These are phyloP conservation scores for Zoysia pacifica DNA, from an alignment of 176 grass and related monocot species.

Conservation along the genomic window DNA sequence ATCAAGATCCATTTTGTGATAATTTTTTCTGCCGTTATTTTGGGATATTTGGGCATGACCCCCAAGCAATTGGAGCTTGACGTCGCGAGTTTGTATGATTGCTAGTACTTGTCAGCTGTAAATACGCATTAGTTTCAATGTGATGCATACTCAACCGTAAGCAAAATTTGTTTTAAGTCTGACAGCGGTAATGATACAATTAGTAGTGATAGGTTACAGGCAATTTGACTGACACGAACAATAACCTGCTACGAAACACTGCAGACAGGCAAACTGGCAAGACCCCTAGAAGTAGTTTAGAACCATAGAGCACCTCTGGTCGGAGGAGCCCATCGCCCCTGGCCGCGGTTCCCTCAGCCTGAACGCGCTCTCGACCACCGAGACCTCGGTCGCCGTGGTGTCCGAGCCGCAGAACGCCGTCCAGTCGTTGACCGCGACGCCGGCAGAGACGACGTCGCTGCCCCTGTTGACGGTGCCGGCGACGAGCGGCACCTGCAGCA, in stretches of 20 bases:
- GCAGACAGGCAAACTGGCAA: background rate
- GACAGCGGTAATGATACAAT: background rate
- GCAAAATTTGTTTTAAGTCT: background rate
- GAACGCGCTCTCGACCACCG: constrained; percentile 74
- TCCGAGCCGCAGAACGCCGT: constrained; percentile 81
- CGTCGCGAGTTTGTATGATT: background rate
- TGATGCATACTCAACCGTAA: background rate
- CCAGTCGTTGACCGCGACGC: constrained; percentile 82
- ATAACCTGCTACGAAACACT: background rate
- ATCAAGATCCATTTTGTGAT: background rate
- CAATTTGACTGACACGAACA: background rate
- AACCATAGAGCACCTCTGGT: constrained; percentile 66
- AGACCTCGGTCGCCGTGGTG: constrained; percentile 84
- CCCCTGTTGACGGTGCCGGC: constrained; percentile 79
- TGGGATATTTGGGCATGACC: too few relatives aligned
- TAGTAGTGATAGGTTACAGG: background rate
- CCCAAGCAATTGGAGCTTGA: background rate
- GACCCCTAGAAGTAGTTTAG: constrained; percentile 39
- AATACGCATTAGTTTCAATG: background rate
- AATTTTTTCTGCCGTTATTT: background rate
- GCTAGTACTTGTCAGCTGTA: background rate
- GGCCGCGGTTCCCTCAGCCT: constrained; percentile 64
- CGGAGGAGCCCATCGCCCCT: constrained; percentile 44
- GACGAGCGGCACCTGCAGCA: constrained; percentile 89
- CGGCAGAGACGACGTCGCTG: constrained; percentile 65